Base-by-base conservation (phyloP, 169 alveolate species). In the Plasmodium relictum region DNA sequence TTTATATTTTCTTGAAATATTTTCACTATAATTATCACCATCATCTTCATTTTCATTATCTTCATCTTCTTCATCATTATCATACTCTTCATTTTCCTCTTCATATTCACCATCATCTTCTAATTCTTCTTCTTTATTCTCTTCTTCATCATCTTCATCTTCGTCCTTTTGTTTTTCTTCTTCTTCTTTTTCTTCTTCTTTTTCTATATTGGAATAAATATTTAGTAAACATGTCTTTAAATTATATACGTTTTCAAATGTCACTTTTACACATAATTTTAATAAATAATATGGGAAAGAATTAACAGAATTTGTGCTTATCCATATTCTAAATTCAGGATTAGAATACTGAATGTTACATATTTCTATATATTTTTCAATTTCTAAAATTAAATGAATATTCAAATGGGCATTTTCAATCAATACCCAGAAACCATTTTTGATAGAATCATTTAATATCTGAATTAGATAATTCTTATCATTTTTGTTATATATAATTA, bases 301-400 rank as follows among this genome's bases (percentile, higher is more conserved):
- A n/a, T 68, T 20, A 18, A 83, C 91, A 3, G 85, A 83, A 48
- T 61, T 68, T 14, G 91, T 83, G 45, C 91, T 68, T 69, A 83
- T 83, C 91, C 91, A 83, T 56, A 83, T 68, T 24, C 91, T 83
- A 45, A 83, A 83, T 41, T 83, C 91, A n/a, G 91, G 91, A 52
- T 83, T 83, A 37, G 91, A 66, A 71, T 83, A 83, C 45, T 83
- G 91, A 0, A 83, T 83, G 39, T 83, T 83, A 42, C 85, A 83
- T 8, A 62, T 62, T 59, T 83, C 91, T 42, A 83, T 83, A 56
- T 83, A 83, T 56, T 83, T 83, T 83, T 83, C 91, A 20, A 83
- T 83, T 56, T 83, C 91, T 59, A 83, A 44, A 24, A 83, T 83
- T 22, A 83, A 73, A 31, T 68, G 83, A 26, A 83, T 83, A 48